Base-by-base conservation (phyloP, 306 rosid genomes). In the Lathyrus tuberosus region DNA sequence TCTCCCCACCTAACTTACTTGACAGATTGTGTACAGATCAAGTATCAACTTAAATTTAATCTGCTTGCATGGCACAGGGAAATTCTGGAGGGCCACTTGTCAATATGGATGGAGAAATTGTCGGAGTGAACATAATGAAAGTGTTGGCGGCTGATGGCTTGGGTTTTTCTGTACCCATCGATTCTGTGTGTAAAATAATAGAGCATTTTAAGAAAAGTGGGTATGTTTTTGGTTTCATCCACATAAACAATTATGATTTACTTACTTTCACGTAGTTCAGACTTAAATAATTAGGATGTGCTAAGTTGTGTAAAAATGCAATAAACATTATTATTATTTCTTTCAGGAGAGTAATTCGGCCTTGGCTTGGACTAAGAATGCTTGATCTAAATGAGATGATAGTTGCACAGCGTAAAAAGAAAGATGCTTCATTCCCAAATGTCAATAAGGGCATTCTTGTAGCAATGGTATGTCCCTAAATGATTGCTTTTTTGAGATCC, bases 301-400 rank as follows among this genome's bases (percentile, higher is more conserved):
- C 61, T 17, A 74, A 40, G 52, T 57, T 57, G 72, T 62, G 24
- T 58, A 65, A 28, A 47, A 54, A 64, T 44, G 49, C 20, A 43
- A 44, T 56, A 18, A 65, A 61, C 16, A 26, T 69, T 59, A 24
- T 65, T 70, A 33, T 33, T 33, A 33, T 33, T 66, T 77, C 79
- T 1, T 41, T 72, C 86, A 94, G 97, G 87, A 91, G 96, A 78
- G 96, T 94, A 75, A 67, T 94, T 62, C 84, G 99, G 26, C 97
- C 97, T 47, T 94, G 97, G 97, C 92, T 90, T 68, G 99, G 97
- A 60, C 44, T 94, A 71, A 91, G 88, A 84, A 88, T 94, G 99
- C 75, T 94, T 49, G 96, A 88, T 65, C 92, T 94, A 14, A 94
- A 86, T 48, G 88, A 91, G 41, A 88, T 84, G 92, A 80, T 91